Conservation (phyloP, 2,329 filamentous ascomycete species). For the Penicillium sp. region DNA sequence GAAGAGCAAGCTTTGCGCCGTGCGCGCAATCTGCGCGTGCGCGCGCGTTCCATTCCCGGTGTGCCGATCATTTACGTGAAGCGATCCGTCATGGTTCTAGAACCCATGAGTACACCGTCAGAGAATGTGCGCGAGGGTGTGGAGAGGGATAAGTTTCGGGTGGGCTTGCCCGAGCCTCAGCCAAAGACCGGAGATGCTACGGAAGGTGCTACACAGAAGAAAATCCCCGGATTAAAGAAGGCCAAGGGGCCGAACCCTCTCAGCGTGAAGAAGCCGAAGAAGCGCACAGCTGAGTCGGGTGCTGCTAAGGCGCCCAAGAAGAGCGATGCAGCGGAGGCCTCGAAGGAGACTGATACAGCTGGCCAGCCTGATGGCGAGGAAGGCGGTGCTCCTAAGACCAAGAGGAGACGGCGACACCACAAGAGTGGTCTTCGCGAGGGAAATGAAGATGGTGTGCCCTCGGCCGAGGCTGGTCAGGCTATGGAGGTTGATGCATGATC, state of each 20-base stretch:
- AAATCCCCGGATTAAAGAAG: constrained; percentile 37
- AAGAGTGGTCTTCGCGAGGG: constrained; percentile 28
- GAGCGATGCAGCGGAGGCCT: constrained; percentile 7
- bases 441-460: constrained; percentile 19
- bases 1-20: constrained; percentile 35
- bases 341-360: constrained; percentile 4
- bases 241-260: constrained; percentile 51
- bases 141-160: constrained; percentile 51
- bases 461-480: constrained; percentile 14
- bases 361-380: constrained; percentile 29
- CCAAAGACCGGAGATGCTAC: constrained; percentile 31
- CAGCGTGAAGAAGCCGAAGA: constrained; percentile 52
- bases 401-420: constrained; percentile 39
- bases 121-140: constrained; percentile 44
- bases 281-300: constrained; percentile 27
- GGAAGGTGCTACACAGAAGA: constrained; percentile 33
- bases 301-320: constrained; percentile 22
- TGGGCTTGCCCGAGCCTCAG: constrained; percentile 40
- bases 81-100: constrained; percentile 53
- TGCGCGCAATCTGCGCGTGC: constrained; percentile 37
- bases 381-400: constrained; percentile 31
- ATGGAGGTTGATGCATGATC: constrained; percentile 25
- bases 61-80: constrained; percentile 55
- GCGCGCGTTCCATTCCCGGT: constrained; percentile 47
- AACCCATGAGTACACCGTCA: constrained; percentile 49